Conservation (phyloP, 2,329 filamentous ascomycete genomes). For the Neofusicoccum sp. region DNA sequence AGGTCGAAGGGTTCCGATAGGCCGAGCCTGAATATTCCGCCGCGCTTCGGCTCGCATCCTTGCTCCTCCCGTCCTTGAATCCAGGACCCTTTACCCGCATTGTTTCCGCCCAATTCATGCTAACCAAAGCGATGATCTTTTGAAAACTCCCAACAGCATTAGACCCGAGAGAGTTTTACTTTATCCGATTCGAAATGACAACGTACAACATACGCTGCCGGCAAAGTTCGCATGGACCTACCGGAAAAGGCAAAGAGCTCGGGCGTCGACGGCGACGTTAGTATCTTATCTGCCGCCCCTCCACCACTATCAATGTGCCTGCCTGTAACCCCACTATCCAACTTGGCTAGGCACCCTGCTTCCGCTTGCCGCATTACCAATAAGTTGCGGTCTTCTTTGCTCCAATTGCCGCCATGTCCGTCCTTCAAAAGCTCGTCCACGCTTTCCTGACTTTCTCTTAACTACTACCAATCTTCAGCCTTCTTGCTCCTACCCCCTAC, state of each 20-base stretch:
- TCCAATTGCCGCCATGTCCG: neutral
- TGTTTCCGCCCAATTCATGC: too few relatives aligned
- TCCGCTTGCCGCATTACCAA: neutral
- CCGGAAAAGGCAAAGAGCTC: neutral
- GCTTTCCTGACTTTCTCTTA: neutral
- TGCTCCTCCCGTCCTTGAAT: neutral
- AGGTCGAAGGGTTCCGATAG: neutral
- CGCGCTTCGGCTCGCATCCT: constrained; percentile 1
- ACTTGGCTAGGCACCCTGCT: neutral
- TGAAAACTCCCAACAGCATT: too few relatives aligned
- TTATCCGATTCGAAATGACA: too few relatives aligned
- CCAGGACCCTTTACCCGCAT: too few relatives aligned
- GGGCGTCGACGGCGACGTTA: too few relatives aligned
- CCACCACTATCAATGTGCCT: constrained; percentile 2
- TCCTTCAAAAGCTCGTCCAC: neutral
- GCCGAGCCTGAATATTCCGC: neutral
- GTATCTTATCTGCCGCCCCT: neutral
- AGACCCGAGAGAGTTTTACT: too few relatives aligned
- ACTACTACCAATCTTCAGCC: neutral
- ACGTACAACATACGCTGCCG: too few relatives aligned
- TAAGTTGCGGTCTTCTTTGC: neutral
- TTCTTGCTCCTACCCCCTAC: too few relatives aligned
- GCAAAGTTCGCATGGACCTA: constrained; percentile 2
- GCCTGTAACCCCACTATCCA: neutral
- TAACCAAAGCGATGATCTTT: too few relatives aligned